These are phyloP conservation scores for Lepidium didymum DNA, from an alignment of 345 rosid species.

Conservation along the genomic window DNA sequence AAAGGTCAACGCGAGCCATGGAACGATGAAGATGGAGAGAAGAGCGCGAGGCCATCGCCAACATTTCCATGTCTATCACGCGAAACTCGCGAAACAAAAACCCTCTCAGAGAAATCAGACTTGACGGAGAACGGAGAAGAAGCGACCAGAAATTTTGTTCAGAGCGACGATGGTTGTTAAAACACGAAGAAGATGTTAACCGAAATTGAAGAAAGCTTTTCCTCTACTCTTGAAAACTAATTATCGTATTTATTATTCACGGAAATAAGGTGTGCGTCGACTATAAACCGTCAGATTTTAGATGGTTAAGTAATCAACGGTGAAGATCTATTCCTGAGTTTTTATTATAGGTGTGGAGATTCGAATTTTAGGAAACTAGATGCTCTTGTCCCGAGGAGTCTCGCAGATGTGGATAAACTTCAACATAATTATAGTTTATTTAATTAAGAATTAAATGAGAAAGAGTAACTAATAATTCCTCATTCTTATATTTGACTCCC, in stretches of 20 bases:
- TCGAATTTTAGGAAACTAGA: constrained; percentile 7
- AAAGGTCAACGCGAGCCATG: constrained; percentile 37
- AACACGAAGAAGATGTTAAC: background rate
- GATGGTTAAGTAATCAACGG: background rate
- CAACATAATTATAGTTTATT: background rate
- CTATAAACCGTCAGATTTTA: constrained; percentile 2
- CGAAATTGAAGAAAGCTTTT: constrained; percentile 10
- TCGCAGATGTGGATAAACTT: constrained; percentile 14
- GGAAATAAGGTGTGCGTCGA: background rate
- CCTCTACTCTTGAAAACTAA: background rate
- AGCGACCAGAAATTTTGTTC: constrained; percentile 20
- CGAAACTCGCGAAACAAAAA: background rate
- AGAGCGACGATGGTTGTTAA: background rate
- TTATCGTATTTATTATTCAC: constrained; percentile 7
- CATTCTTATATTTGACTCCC: background rate
- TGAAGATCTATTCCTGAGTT: background rate
- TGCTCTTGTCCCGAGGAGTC: background rate
- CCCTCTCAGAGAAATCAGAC: background rate
- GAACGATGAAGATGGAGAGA: constrained; percentile 31
- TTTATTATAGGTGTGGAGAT: constrained; percentile 12
- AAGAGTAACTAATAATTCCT: background rate
- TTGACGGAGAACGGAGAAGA: constrained; percentile 10
- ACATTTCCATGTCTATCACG: constrained; percentile 41
- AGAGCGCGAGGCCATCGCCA: constrained; percentile 47
- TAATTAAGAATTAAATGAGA: background rate